These are phyloP conservation scores for Poterioochromonas sp. DNA, from an alignment of 352 stramenopile genomes.

Conservation along the genomic window DNA sequence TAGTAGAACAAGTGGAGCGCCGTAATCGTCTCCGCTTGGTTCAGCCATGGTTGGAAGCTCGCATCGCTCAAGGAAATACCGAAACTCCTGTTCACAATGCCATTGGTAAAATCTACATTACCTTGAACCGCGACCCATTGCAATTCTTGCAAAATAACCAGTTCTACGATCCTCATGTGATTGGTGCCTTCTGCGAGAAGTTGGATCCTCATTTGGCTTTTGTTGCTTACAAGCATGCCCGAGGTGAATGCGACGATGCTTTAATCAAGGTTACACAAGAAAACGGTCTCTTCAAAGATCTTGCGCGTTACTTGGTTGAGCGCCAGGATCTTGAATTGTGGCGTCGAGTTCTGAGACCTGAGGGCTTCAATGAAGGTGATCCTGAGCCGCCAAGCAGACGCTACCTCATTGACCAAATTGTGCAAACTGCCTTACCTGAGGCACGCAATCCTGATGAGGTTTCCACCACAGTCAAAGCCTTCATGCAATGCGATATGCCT, in stretches of 20 bases:
- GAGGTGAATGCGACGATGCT: constrained; percentile 95
- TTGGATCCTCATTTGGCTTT: constrained; percentile 98
- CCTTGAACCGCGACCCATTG: constrained; percentile 96
- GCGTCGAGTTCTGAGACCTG: constrained; percentile 76
- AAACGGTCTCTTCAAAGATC: constrained; percentile 98
- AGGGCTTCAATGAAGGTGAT: constrained; percentile 68
- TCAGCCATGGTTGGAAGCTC: constrained; percentile 97
- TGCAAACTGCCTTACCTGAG: constrained; percentile 98
- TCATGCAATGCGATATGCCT: constrained; percentile 98
- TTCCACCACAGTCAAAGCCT: constrained; percentile 98
- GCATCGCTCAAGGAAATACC: constrained; percentile 95
- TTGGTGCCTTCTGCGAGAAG: constrained; percentile 99
- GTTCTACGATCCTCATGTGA: constrained; percentile 98
- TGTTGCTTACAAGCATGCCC: constrained; percentile 95
- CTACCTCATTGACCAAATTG: constrained; percentile 95
- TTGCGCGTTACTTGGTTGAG: constrained; percentile 96
- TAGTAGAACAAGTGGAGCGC: constrained; percentile 94
- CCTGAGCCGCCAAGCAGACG: constrained; percentile 76
- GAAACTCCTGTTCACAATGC: constrained; percentile 98
- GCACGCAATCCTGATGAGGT: constrained; percentile 97
- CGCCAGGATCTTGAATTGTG: constrained; percentile 96
- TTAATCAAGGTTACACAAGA: constrained; percentile 97
- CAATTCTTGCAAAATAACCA: constrained; percentile 99
- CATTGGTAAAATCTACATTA: constrained; percentile 99
- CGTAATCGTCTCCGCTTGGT: constrained; percentile 96